These are phyloP conservation scores for Neofusicoccum kwambonambiense DNA, from an alignment of 2,329 filamentous ascomycete genomes.

Conservation along the genomic window DNA sequence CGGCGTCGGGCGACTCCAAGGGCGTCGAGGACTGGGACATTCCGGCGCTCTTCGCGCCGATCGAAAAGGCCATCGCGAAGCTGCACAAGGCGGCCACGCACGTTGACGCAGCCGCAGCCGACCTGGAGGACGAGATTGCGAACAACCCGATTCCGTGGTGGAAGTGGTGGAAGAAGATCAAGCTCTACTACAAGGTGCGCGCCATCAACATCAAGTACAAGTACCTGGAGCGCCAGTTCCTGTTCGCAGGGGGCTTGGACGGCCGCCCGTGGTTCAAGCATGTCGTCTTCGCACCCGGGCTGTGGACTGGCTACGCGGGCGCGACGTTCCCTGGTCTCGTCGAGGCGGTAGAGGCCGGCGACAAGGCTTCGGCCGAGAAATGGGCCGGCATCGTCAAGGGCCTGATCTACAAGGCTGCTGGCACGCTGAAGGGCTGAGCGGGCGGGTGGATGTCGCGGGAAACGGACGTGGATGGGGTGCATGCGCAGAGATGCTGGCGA, in stretches of 20 bases:
- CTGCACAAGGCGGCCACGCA: slow-evolving; percentile 49
- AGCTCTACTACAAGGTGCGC: slow-evolving; percentile 62
- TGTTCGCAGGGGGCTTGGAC: slow-evolving; percentile 75
- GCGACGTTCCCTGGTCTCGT: slow-evolving; percentile 65
- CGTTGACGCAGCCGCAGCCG: slow-evolving; percentile 54
- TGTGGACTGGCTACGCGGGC: slow-evolving; percentile 89
- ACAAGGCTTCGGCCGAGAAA: slow-evolving; percentile 37
- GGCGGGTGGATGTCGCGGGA: not conserved
- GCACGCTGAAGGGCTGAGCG: slow-evolving; percentile 27
- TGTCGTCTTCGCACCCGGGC: slow-evolving; percentile 84
- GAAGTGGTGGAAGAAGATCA: slow-evolving; percentile 67
- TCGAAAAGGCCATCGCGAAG: slow-evolving; percentile 50
- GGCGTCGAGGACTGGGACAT: slow-evolving; percentile 22
- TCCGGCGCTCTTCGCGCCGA: slow-evolving; percentile 41
- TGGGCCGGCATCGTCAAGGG: slow-evolving; percentile 45
- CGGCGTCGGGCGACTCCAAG: slow-evolving; percentile 16
- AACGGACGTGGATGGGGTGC: not conserved
- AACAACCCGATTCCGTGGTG: slow-evolving; percentile 69
- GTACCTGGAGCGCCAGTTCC: slow-evolving; percentile 74
- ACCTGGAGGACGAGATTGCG: slow-evolving; percentile 48
- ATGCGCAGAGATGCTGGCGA: not conserved
- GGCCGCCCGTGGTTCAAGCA: slow-evolving; percentile 89
- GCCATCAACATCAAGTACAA: slow-evolving; percentile 80
- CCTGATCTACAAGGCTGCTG: slow-evolving; percentile 35
- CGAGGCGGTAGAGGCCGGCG: slow-evolving; percentile 57